Conservation (phyloP, 192 early-diverging fungal species). For the Chytriomyces sp. region DNA sequence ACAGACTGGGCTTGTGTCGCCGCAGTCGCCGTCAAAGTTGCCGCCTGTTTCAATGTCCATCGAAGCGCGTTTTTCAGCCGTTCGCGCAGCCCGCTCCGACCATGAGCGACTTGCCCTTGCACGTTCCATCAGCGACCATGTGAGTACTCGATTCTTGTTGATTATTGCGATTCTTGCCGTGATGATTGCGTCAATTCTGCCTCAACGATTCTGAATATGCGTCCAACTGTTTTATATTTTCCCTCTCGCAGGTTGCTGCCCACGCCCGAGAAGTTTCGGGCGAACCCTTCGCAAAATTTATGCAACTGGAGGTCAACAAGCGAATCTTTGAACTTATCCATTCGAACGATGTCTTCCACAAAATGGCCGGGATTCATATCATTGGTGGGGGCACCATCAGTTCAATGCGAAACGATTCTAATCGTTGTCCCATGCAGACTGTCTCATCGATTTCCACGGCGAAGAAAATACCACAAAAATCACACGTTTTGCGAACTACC, state of each 20-base stretch:
- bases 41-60: conserved; percentile 10
- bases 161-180: background rate
- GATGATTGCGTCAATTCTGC: background rate
- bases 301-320: conserved; percentile 75
- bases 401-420: background rate
- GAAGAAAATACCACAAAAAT: conserved; percentile 80
- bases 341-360: conserved; percentile 74
- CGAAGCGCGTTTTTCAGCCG: conserved; percentile 16
- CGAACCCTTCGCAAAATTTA: conserved; percentile 74
- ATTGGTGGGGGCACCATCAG: conserved; percentile 63
- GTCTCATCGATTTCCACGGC: conserved; percentile 78
- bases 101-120: conserved; percentile 20
- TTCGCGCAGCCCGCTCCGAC: conserved; percentile 10
- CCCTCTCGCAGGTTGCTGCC: conserved; percentile 47
- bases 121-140: conserved; percentile 21
- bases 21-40: conserved; percentile 1
- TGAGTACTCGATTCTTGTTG: background rate
- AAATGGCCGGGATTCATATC: conserved; percentile 79
- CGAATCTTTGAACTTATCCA: conserved; percentile 82
- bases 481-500: conserved; percentile 81
- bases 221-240: background rate
- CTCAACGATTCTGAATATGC: background rate
- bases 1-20: background rate
- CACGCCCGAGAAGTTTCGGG: conserved; percentile 72
- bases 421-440: conserved; percentile 55